A percentile compares a stretch with the other conserved stretches of the same genome.
Conservation (phyloP, 2,329 filamentous ascomycete genomes). For the Paecilomyces formosus region DNA sequence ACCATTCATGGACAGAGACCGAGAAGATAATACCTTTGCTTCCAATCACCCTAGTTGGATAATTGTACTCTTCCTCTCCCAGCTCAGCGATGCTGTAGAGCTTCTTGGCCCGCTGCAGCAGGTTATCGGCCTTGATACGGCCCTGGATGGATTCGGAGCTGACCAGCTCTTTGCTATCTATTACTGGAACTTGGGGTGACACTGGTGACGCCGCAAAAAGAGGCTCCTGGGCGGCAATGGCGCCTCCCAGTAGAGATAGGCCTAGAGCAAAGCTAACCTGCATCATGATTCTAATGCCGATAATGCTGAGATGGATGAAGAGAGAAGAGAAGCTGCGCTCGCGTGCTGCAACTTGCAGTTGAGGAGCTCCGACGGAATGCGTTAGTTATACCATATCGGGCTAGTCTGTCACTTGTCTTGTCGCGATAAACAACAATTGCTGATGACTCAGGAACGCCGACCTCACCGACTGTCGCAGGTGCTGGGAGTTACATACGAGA, state of each 20-base stretch:
- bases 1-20: conserved; percentile 14
- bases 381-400: not conserved
- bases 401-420: not conserved
- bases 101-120: conserved; percentile 52
- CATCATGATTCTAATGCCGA: not conserved
- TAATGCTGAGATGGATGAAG: not conserved
- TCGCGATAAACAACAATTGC: not conserved
- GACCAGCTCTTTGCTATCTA: conserved; percentile 29
- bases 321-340: not conserved
- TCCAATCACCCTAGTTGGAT: conserved; percentile 65
- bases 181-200: conserved; percentile 8
- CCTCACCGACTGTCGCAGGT: not conserved
- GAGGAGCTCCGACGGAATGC: not conserved
- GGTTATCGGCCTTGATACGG: conserved; percentile 50
- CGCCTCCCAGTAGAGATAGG: conserved; percentile 7
- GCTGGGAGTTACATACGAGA: not conserved
- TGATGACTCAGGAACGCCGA: not conserved
- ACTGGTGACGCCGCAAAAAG: conserved; percentile 5
- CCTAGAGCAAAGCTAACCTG: conserved; percentile 1
- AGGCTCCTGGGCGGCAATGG: conserved; percentile 13
- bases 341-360: not conserved
- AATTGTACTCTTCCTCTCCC: conserved; percentile 54
- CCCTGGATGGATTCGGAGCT: conserved; percentile 34
- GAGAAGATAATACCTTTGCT: conserved; percentile 44
- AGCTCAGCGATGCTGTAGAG: conserved; percentile 57